These are phyloP conservation scores for Flaveria linearis DNA, from an alignment of 129 eudicot species.

Conservation along the genomic window DNA sequence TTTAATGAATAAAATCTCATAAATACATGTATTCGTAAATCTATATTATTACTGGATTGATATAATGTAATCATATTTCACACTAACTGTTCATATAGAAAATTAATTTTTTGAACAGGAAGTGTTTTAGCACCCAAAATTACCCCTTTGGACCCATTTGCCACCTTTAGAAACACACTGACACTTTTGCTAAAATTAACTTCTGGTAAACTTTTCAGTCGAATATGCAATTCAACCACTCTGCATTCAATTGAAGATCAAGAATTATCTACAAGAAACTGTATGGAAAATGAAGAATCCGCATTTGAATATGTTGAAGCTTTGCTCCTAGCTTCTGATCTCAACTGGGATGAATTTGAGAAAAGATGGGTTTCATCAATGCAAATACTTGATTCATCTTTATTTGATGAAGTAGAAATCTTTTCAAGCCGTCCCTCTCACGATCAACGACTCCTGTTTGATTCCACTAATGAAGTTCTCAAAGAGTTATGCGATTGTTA, in stretches of 20 bases:
- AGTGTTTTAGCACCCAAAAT: neutral
- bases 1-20: neutral
- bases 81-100: neutral
- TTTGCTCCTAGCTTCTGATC: conserved; percentile 74
- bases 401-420: conserved; percentile 77
- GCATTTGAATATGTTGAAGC: conserved; percentile 87
- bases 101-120: neutral
- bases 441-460: conserved; percentile 83
- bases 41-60: neutral
- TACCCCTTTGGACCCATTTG: neutral
- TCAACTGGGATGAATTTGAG: conserved; percentile 84
- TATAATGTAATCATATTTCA: neutral
- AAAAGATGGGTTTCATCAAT: conserved; percentile 66
- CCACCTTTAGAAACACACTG: neutral
- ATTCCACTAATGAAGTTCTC: conserved; percentile 69
- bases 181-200: conserved; percentile 10
- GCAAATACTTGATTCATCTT: conserved; percentile 65
- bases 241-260: conserved; percentile 68
- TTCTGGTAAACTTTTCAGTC: conserved; percentile 36
- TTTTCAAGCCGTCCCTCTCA: conserved; percentile 65
- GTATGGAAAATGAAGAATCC: conserved; percentile 65
- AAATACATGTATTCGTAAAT: neutral
- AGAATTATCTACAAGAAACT: conserved; percentile 42
- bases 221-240: conserved; percentile 58
- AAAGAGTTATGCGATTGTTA: conserved; percentile 59